These are phyloP conservation scores for Penicillium egyptiacum DNA, from an alignment of 495 filamentous ascomycete genomes.

Conservation along the genomic window DNA sequence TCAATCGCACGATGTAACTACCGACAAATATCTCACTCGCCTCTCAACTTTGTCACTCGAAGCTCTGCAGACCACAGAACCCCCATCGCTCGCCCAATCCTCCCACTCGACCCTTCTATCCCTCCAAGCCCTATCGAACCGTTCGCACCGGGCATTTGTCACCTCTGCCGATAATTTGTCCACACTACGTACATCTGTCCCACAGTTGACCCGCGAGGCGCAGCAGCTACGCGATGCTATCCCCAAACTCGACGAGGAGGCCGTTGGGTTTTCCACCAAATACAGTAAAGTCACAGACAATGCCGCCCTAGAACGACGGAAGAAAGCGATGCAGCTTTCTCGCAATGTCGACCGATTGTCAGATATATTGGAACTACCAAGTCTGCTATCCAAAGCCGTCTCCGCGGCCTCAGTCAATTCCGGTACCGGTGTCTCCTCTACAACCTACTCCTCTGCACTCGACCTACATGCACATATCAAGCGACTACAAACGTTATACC, in stretches of 20 bases:
- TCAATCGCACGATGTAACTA: constrained; percentile 47
- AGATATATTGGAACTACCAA: constrained; percentile 89
- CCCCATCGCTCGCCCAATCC: constrained; percentile 74
- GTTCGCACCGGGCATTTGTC: constrained; percentile 87
- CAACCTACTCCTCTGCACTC: constrained; percentile 85
- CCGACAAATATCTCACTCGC: constrained; percentile 69
- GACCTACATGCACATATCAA: constrained; percentile 95
- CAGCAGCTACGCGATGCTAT: constrained; percentile 66
- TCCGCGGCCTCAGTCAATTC: constrained; percentile 55
- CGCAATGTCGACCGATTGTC: constrained; percentile 86
- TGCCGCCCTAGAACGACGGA: constrained; percentile 69
- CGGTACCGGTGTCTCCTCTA: constrained; percentile 51
- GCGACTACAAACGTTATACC: constrained; percentile 78
- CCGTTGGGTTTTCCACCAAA: constrained; percentile 76
- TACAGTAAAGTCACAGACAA: constrained; percentile 77
- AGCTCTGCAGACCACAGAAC: constrained; percentile 71
- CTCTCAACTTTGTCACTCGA: constrained; percentile 77
- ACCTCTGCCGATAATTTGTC: constrained; percentile 74
- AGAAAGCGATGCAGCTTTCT: constrained; percentile 79
- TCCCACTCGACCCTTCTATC: constrained; percentile 82
- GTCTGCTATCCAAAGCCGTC: constrained; percentile 75
- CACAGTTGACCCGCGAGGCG: constrained; percentile 63
- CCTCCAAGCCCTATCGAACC: constrained; percentile 83
- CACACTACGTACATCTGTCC: constrained; percentile 64
- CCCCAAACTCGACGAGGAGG: constrained; percentile 75